Base-by-base conservation (phyloP, 768 basidiomycete species). In the Sporobolomyces roseus region DNA sequence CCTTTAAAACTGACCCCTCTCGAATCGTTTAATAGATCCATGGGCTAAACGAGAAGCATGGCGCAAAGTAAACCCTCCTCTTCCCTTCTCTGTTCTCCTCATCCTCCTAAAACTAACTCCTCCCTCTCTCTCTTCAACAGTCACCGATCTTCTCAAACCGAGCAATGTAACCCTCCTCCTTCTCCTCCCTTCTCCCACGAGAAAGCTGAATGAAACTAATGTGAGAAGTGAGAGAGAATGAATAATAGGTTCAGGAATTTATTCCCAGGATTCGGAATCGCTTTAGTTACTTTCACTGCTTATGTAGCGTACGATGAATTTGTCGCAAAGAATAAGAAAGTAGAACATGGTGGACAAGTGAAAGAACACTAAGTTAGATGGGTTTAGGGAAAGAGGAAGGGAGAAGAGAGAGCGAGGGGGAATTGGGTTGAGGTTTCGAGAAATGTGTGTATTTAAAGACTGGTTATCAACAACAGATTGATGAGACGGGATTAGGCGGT, bases 201-300 rank as follows among this genome's bases (percentile, higher is more conserved):
- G 23, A 48, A 48, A n/a, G 23, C 46, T 13, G 17, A 10, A 14
- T 52, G n/a, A n/a, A n/a, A n/a, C n/a, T n/a, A n/a, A n/a, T 25
- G 27, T 51, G 50, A 4, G 30, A 8, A 25, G 36, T 35, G 36
- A 38, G 16, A 6, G 32, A 36, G 53, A 17, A 6, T 35, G 53
- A 6, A 35, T 65, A 14, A 85, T 74, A 93, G 93, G 90, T 87
- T 97, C 81, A 82, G 87, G 75, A 91, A 85, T 81, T 78, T 94
- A 72, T 93, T 97, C 79, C 94, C 94, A 38, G 94, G 94, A 45
- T 89, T 98, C 76, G 93, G 93, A 53, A 91, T 91, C 64, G 94
- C 90, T 41, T 83, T 91, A 56, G 90, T 88, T 60, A 90, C 92
- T 2, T 98, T 98, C 82, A 87, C 90, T 36, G 87, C 85, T 65